phyloP scores from a whole-genome alignment of 208 protist genomes.

The Wallacemonas sp. region DNA sequence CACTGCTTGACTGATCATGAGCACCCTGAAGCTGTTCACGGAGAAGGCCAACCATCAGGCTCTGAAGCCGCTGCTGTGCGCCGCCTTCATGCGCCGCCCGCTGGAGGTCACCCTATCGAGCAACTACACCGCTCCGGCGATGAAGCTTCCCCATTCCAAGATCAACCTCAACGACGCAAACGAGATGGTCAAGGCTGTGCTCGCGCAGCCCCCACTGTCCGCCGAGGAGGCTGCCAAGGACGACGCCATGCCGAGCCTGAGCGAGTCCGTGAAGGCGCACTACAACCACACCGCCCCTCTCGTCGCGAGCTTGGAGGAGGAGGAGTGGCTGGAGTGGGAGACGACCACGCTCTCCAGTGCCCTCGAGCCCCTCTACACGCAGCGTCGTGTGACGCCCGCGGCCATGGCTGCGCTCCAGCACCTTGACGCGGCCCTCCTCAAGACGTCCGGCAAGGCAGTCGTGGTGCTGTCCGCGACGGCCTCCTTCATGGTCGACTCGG shows the following conservation, averaged over 20 bases:
- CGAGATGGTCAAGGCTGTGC: conserved; percentile 61
- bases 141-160: conserved; percentile 54
- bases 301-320: conserved; percentile 54
- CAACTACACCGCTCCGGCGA: conserved; percentile 58
- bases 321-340: conserved; percentile 87
- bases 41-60: conserved; percentile 91
- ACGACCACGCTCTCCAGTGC: conserved; percentile 58
- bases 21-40: conserved; percentile 62
- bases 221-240: conserved; percentile 5
- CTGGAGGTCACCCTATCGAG: conserved; percentile 70
- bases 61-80: conserved; percentile 78
- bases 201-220: conserved; percentile 11
- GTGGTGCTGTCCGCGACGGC: conserved; percentile 15
- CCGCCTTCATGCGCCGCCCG: conserved; percentile 44
- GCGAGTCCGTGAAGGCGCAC: conserved; percentile 14
- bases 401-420: conserved; percentile 48
- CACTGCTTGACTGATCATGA: conserved; percentile 9
- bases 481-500: conserved; percentile 75
- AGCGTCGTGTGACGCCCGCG: conserved; percentile 56
- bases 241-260: conserved; percentile 2
- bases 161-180: conserved; percentile 64
- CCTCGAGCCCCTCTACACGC: conserved; percentile 69
- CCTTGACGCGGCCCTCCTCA: conserved; percentile 50
- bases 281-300: conserved; percentile 5
- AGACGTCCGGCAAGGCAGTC: conserved; percentile 36